Conservation (phyloP, 148 eudicot genomes). For the Vaccinium myrtillus region DNA sequence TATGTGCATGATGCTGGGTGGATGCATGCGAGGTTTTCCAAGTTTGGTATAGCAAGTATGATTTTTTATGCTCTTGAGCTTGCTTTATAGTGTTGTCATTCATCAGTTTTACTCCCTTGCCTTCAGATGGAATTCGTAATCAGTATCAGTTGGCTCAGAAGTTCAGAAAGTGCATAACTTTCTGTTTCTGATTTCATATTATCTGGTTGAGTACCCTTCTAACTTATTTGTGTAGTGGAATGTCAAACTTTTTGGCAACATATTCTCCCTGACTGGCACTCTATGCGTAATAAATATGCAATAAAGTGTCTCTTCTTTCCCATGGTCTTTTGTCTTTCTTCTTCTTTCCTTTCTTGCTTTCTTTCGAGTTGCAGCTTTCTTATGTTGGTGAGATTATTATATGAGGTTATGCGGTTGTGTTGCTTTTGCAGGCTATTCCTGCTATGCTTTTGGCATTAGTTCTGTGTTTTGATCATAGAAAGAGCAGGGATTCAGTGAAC, state of each 20-base stretch:
- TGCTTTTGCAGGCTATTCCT: slow-evolving; percentile 84
- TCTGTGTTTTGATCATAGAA: slow-evolving; percentile 82
- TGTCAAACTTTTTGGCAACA: background rate
- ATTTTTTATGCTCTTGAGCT: background rate
- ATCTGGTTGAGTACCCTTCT: background rate
- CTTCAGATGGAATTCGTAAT: background rate
- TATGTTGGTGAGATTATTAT: background rate
- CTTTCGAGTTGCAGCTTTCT: background rate
- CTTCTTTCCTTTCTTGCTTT: background rate
- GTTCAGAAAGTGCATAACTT: background rate
- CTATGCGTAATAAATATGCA: background rate
- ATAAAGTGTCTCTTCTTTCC: background rate
- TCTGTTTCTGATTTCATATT: background rate
- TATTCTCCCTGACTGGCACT: background rate
- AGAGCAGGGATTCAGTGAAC: slow-evolving; percentile 45
- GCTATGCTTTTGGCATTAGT: slow-evolving; percentile 93
- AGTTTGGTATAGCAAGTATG: background rate
- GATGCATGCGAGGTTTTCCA: background rate
- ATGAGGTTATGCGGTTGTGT: slow-evolving; percentile 10
- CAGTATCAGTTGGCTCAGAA: background rate
- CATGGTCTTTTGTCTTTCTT: background rate
- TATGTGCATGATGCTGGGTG: background rate
- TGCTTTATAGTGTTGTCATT: background rate
- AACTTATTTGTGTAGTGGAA: background rate
- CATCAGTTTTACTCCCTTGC: background rate